Conservation (phyloP, 306 rosid species). For the Ormosia emarginata region DNA sequence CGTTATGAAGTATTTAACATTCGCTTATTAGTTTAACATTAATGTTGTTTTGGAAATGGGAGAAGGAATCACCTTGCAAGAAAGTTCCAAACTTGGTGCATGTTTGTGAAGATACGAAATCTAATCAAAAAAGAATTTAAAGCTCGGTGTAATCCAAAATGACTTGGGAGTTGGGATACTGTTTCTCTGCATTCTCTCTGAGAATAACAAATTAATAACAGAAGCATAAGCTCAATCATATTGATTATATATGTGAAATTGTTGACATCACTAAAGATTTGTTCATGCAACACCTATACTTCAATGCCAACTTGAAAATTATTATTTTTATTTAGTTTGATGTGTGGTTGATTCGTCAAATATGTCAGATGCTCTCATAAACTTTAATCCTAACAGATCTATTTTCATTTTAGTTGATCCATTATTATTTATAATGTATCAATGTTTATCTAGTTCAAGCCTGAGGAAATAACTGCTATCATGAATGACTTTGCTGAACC, state of each 20-base stretch:
- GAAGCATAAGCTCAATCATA: background rate
- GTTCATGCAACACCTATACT: background rate
- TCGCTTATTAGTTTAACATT: too few species aligned
- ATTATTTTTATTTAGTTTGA: background rate
- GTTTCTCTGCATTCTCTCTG: background rate
- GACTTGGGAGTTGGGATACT: background rate
- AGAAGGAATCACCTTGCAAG: background rate
- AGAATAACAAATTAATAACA: background rate
- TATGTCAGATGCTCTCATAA: background rate
- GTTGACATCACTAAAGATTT: background rate
- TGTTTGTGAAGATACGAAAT: background rate
- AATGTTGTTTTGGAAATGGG: background rate
- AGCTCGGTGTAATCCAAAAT: too few species aligned
- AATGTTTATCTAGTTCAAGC: conserved; percentile 48
- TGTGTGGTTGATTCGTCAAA: background rate
- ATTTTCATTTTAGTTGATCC: conserved; percentile 8
- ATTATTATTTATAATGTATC: background rate
- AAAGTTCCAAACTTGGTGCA: background rate
- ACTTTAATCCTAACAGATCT: conserved; percentile 4
- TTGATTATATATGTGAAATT: background rate
- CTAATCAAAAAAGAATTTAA: background rate
- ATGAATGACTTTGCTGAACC: conserved; percentile 68
- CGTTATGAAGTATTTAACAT: too few species aligned
- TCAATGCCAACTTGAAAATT: background rate
- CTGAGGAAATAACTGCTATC: conserved; percentile 63